These are phyloP conservation scores for Pseudoneurospora amorphoporcata DNA, from an alignment of 495 filamentous ascomycete species.

Conservation along the genomic window DNA sequence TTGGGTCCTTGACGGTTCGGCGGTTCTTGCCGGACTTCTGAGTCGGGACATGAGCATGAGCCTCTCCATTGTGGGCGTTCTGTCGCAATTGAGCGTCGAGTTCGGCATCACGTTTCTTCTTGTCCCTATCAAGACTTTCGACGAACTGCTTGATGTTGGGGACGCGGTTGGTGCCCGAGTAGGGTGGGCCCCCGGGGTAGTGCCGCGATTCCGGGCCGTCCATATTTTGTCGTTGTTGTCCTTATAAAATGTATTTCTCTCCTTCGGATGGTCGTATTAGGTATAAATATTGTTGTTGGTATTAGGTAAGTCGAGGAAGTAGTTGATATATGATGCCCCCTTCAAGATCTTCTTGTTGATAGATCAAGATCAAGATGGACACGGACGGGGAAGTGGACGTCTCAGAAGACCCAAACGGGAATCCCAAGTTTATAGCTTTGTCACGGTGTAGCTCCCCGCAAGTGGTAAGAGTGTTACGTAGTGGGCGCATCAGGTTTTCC, in stretches of 20 bases:
- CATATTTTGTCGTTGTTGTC: not conserved
- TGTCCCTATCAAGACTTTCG: conserved; percentile 64
- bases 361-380: not conserved
- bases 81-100: conserved; percentile 45
- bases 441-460: not conserved
- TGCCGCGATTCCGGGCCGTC: not conserved
- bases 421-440: not conserved
- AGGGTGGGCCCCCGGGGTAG: conserved; percentile 36
- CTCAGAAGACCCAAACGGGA: not conserved
- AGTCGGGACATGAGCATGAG: conserved; percentile 31
- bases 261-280: not conserved
- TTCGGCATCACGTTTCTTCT: conserved; percentile 59
- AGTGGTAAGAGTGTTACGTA: not conserved
- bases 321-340: not conserved
- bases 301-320: not conserved
- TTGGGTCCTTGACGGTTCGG: conserved; percentile 75
- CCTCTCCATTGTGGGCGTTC: conserved; percentile 14
- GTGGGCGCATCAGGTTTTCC: not conserved
- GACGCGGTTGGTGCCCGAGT: conserved; percentile 63
- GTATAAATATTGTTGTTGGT: not conserved
- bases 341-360: not conserved
- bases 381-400: not conserved
- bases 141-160: conserved; percentile 83
- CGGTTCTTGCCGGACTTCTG: conserved; percentile 35
- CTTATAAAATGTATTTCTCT: not conserved